Base-by-base conservation (phyloP, 805 yeast species). In the Myxozyma kluyveri region DNA sequence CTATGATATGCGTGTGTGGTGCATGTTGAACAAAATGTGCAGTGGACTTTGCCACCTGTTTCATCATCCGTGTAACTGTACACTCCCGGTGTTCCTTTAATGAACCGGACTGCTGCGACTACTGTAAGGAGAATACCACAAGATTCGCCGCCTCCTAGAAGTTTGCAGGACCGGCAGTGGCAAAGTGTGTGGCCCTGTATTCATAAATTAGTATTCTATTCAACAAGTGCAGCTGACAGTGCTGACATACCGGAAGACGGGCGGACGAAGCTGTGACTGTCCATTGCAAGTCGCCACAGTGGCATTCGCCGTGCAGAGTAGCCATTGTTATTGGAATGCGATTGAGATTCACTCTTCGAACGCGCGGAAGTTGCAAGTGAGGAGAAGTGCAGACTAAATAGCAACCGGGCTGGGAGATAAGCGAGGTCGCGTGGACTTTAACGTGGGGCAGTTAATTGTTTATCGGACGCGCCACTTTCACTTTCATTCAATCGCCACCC, bases 1-100 rank as follows among this genome's bases (percentile, higher is more conserved):
- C 59, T 56, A 33, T 55, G 59, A 32, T 48, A 55, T 24, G 57
- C 59, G 42, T 55, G 59, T 24, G 59, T 55, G n/a, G 59, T 55
- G 58, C 59, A 55, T 14, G 21, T 37, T 39, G 51, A 44, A 54
- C 59, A 55, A 45, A 48, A 55, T 2, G 59, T 55, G 46, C 59
- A 55, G 29, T 55, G 59, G 22, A 55, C 47, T 10, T 39, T 38
- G 40, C 40, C 17, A 22, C 55, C 52, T 14, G 47, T 49, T 3
- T 45, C 43, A 14, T 29, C 14, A 24, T 52, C 49, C 24, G 42
- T 18, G 45, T 55, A 55, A 21, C 57, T 41, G 49, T 55, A 55
- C 17, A 55, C 59, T 23, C 49, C 47, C 17, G 59, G 59, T 3
- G 46, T 29, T 37, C 59, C 59, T 32, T 40, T 47, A 39, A 42